A percentile compares a stretch with the other conserved stretches of the same genome.
Evolutionary conservation across 164 flowering plant genomes (phyloP).

Genomic region (Santalum album): DNA sequence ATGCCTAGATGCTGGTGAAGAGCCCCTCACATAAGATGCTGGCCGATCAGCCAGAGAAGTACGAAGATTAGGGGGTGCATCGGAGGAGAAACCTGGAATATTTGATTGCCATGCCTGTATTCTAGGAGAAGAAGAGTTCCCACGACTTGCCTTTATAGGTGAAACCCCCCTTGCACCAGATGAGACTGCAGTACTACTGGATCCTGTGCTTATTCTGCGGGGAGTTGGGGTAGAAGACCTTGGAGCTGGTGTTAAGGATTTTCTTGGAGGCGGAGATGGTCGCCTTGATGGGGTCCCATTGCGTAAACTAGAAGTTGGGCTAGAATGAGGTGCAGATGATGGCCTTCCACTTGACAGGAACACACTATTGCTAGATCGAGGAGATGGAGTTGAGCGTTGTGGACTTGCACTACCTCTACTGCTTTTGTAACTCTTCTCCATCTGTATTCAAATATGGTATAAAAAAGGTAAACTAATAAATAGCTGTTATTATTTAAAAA

Average conservation of each 20-base stretch:
- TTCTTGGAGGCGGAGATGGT: conserved; percentile 70
- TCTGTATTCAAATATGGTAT: conserved; percentile 28
- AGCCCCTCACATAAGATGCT: conserved; percentile 78
- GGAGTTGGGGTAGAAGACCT: conserved; percentile 72
- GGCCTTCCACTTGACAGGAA: conserved; percentile 61
- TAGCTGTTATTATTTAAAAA: not conserved
- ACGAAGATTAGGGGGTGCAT: conserved; percentile 93
- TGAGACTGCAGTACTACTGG: conserved; percentile 33
- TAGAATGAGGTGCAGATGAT: conserved; percentile 61
- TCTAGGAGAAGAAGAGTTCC: conserved; percentile 86
- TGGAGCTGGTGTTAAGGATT: conserved; percentile 47
- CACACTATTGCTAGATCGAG: conserved; percentile 43
- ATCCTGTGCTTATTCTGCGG: conserved; percentile 61
- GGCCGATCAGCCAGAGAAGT: conserved; percentile 89
- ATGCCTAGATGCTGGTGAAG: conserved; percentile 88
- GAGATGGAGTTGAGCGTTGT: conserved; percentile 80
- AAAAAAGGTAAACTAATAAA: not conserved
- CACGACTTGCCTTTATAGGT: conserved; percentile 61
- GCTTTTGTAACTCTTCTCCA: conserved; percentile 64
- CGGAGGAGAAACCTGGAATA: conserved; percentile 85
- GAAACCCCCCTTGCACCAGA: conserved; percentile 60
- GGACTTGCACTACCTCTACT: conserved; percentile 91
- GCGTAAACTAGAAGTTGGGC: conserved; percentile 39
- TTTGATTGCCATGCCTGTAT: conserved; percentile 75
- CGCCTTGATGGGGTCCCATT: conserved; percentile 53